Evolutionary conservation across 2,329 filamentous ascomycete genomes (phyloP).

Genomic region (Boeremia exigua): DNA sequence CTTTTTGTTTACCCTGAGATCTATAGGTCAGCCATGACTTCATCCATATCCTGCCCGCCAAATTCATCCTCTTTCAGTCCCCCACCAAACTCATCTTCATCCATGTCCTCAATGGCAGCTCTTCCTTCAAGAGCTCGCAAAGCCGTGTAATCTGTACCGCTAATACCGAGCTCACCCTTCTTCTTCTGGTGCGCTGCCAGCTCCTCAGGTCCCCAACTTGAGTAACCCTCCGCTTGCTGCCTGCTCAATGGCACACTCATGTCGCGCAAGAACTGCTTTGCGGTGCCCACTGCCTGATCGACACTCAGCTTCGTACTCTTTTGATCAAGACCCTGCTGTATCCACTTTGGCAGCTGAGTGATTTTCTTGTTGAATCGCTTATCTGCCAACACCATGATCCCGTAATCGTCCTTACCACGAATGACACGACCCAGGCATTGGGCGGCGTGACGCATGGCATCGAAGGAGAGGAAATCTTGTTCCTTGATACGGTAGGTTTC

Average conservation of each 20-base stretch:
- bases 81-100: slow-evolving; percentile 22
- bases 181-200: slow-evolving; percentile 79
- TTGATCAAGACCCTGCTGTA: slow-evolving; percentile 84
- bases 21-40: slow-evolving; percentile 44
- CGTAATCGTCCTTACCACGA: slow-evolving; percentile 96
- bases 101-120: slow-evolving; percentile 30
- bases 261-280: slow-evolving; percentile 84
- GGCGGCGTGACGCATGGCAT: slow-evolving; percentile 98
- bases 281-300: slow-evolving; percentile 89
- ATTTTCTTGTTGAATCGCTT: slow-evolving; percentile 92
- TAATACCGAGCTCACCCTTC: slow-evolving; percentile 71
- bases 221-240: slow-evolving; percentile 88
- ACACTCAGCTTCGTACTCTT: slow-evolving; percentile 90
- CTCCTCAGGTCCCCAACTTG: slow-evolving; percentile 86
- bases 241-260: slow-evolving; percentile 91
- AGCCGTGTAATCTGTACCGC: slow-evolving; percentile 62
- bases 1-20: background rate
- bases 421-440: slow-evolving; percentile 95
- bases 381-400: slow-evolving; percentile 98
- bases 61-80: slow-evolving; percentile 40
- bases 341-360: slow-evolving; percentile 93
- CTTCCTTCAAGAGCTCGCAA: slow-evolving; percentile 39
- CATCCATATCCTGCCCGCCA: slow-evolving; percentile 45
- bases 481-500: slow-evolving; percentile 97
- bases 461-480: slow-evolving; percentile 97